Conservation (phyloP, 176 grass and related monocot species). For the Ananas comosus region DNA sequence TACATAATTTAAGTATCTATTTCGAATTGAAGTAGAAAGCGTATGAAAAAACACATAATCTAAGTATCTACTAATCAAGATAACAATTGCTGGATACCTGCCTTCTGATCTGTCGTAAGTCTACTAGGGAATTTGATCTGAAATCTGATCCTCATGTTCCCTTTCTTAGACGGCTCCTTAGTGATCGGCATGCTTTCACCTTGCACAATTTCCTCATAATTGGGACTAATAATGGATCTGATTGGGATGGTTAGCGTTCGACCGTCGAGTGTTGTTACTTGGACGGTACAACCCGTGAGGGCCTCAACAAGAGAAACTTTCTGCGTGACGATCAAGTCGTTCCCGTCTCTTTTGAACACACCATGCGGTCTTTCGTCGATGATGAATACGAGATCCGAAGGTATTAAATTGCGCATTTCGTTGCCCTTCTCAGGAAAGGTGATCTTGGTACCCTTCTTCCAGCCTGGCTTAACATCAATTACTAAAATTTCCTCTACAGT, state of each 20-base stretch:
- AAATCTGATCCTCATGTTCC: conserved; percentile 59
- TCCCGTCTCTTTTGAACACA: conserved; percentile 52
- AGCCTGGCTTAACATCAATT: conserved; percentile 67
- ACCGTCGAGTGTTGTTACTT: conserved; percentile 50
- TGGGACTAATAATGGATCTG: conserved; percentile 40
- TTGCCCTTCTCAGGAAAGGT: conserved; percentile 62
- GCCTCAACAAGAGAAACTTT: conserved; percentile 59
- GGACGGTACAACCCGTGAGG: conserved; percentile 50
- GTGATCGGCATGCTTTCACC: conserved; percentile 65
- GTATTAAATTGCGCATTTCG: conserved; percentile 28
- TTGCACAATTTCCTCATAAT: conserved; percentile 48
- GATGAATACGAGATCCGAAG: conserved; percentile 55
- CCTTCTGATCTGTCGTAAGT: conserved; percentile 54
- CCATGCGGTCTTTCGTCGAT: conserved; percentile 55
- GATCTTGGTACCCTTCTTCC: conserved; percentile 80
- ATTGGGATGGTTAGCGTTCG: conserved; percentile 37
- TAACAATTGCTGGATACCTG: conserved; percentile 43
- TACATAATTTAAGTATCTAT: too few species aligned
- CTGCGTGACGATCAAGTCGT: conserved; percentile 50
- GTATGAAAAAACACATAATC: conserved; percentile 5
- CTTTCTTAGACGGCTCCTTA: conserved; percentile 42
- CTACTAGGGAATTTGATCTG: conserved; percentile 52
- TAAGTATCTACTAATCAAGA: conserved; percentile 17
- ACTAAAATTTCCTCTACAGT: conserved; percentile 57
- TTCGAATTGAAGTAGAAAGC: not conserved